phyloP scores from a whole-genome alignment of 371 early-diverging fungal species.

The Syncephalis fuscata region DNA sequence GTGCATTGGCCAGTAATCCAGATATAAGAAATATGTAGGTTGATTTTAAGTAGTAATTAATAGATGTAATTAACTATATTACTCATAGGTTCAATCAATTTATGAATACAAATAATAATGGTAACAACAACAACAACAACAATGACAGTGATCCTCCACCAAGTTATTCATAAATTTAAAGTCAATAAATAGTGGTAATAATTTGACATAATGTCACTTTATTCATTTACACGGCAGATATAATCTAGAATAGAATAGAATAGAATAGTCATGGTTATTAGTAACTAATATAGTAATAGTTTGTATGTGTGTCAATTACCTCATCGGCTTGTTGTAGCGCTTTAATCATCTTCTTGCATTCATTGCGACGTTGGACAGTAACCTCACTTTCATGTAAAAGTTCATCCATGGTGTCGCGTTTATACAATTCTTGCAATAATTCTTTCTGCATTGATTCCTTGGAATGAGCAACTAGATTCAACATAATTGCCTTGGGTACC shows the following conservation, averaged over 20 bases:
- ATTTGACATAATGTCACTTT: not conserved
- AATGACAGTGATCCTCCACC: not conserved
- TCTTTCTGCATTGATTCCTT: slow-evolving; percentile 91
- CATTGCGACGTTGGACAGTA: slow-evolving; percentile 78
- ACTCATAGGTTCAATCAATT: slow-evolving; percentile 2
- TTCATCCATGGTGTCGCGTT: slow-evolving; percentile 76
- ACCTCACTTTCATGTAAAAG: slow-evolving; percentile 88
- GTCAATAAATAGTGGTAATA: not conserved
- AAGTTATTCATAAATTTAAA: not conserved
- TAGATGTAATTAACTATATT: not conserved
- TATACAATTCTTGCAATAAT: slow-evolving; percentile 91
- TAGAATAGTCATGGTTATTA: not conserved
- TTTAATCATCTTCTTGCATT: slow-evolving; percentile 96
- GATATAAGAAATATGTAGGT: not conserved
- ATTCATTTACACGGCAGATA: not conserved
- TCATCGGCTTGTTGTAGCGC: slow-evolving; percentile 92
- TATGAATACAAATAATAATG: not conserved
- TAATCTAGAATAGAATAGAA: not conserved
- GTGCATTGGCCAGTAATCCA: not conserved
- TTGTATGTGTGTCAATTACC: no score
- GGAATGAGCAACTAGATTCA: slow-evolving; percentile 80
- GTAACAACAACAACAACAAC: not conserved
- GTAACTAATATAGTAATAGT: not conserved
- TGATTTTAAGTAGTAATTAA: not conserved
- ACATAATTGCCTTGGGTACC: slow-evolving; percentile 98